Base-by-base conservation (phyloP, 805 yeast species). In the Barnettozyma populi region DNA sequence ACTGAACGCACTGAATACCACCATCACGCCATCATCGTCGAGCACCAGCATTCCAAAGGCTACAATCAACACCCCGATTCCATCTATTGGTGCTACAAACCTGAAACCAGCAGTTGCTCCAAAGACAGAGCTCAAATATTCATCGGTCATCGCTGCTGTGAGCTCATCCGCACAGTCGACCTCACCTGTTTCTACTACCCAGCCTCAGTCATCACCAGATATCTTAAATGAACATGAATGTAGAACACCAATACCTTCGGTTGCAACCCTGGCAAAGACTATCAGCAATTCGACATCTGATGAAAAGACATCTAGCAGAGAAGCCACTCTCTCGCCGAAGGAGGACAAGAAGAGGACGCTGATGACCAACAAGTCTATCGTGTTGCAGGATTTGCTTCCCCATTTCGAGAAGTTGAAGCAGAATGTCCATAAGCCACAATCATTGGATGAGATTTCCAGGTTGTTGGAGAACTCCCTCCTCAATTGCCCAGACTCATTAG, bases 401-500 rank as follows among this genome's bases (percentile, higher is more conserved):
- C 44, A 55, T 9, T 62, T 57, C 46, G 69, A 68, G 39, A 45
- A 50, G 10, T 64, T 70, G 13, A 69, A 66, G 49, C 58, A 62
- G 31, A 68, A 85, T 38, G 62, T 79, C 34, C 63, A 63, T 29
- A 71, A 75, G 45, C 84, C 87, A 21, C 71, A 79, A 24, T 72
- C 82, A 16, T 70, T 78, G 50, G 72, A 73, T 25, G 63, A 76
- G 2, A 80, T 86, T 21, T 69, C 77, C 43, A 74, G 74, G 49
- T 70, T 78, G 56, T 71, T 92, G 54, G 95, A 88, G 62, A 77
- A 85, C 1, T 90, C 97, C 3, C 72, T 88, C 50, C 71, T 87
- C 56, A 86, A 86, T 59, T 89, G 97, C 63, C 98, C 99, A 0
- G 98, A 94, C 67, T 87, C 98, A 1, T 77, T 82, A 49, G 95